Evolutionary conservation across 169 alveolate genomes (phyloP).

Genomic region (Cystoisospora suis): DNA sequence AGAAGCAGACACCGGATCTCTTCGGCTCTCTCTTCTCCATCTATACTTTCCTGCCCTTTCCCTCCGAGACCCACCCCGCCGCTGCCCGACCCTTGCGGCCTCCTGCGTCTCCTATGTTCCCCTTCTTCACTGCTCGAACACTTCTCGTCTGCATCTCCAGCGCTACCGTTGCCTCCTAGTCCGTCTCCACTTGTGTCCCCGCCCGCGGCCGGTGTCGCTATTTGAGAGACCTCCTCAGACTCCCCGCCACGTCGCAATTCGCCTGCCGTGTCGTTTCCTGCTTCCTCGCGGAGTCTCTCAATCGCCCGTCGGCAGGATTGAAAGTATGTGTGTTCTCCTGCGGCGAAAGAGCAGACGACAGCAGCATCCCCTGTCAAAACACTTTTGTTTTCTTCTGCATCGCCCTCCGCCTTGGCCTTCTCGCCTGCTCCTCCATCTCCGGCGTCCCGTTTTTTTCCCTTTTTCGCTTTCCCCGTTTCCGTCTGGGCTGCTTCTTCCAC

Average conservation of each 20-base stretch:
- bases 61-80: not conserved
- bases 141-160: not conserved
- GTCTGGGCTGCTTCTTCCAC: too few relatives aligned
- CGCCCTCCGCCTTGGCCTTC: not conserved
- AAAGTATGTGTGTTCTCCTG: not conserved
- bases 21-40: too few relatives aligned
- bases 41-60: too few relatives aligned
- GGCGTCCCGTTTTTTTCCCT: too few relatives aligned
- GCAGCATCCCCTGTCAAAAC: not conserved
- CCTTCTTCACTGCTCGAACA: not conserved
- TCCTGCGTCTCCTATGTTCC: not conserved
- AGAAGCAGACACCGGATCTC: slow-evolving; percentile 10
- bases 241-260: too few relatives aligned
- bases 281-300: not conserved
- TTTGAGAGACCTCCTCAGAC: too few relatives aligned
- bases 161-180: not conserved
- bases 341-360: not conserved
- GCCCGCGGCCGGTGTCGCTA: too few relatives aligned
- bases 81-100: not conserved
- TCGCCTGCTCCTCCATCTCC: not conserved
- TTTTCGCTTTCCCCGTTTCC: too few relatives aligned
- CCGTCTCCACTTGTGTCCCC: too few relatives aligned
- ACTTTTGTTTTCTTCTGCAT: not conserved
- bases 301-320: not conserved
- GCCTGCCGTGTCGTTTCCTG: not conserved